phyloP scores from a whole-genome alignment of 257 asterid genomes.

The Lavandula angustifolia region DNA sequence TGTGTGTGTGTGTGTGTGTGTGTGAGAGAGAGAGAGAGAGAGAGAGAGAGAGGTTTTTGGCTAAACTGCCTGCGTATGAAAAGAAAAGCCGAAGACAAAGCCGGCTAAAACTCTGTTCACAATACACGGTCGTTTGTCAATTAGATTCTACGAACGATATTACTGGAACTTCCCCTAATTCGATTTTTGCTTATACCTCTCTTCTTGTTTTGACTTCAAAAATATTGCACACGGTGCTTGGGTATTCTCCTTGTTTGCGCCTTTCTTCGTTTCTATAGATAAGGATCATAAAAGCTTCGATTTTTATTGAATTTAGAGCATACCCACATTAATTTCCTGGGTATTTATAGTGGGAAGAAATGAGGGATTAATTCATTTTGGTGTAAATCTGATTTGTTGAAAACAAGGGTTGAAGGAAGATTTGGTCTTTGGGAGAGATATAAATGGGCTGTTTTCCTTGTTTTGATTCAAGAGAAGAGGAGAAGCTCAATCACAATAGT shows the following conservation, averaged over 20 bases:
- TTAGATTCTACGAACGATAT: conserved; percentile 34
- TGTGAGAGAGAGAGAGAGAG: conserved; percentile 30
- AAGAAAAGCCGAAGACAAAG: conserved; percentile 58
- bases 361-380: conserved; percentile 40
- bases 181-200: conserved; percentile 9
- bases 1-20: conserved; percentile 28
- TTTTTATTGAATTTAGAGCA: conserved; percentile 31
- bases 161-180: conserved; percentile 28
- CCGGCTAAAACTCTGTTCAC: conserved; percentile 64
- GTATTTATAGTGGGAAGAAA: conserved; percentile 40
- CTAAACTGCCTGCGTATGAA: conserved; percentile 33
- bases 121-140: conserved; percentile 38
- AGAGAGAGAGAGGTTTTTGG: conserved; percentile 27
- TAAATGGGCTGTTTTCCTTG: conserved; percentile 96
- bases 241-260: conserved; percentile 26
- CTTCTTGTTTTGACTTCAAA: conserved; percentile 19
- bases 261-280: conserved; percentile 16
- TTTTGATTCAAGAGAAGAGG: conserved; percentile 86
- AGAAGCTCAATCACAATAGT: conserved; percentile 60
- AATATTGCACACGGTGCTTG: conserved; percentile 17
- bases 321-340: conserved; percentile 23
- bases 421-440: conserved; percentile 38
- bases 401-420: conserved; percentile 32
- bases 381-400: conserved; percentile 38
- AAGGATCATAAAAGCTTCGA: conserved; percentile 25